Percentiles rank a stretch among this genome's conserved stretches.
Conservation (phyloP, 202 grass and related monocot species). For the Bolboschoenoplectus hybrid region DNA sequence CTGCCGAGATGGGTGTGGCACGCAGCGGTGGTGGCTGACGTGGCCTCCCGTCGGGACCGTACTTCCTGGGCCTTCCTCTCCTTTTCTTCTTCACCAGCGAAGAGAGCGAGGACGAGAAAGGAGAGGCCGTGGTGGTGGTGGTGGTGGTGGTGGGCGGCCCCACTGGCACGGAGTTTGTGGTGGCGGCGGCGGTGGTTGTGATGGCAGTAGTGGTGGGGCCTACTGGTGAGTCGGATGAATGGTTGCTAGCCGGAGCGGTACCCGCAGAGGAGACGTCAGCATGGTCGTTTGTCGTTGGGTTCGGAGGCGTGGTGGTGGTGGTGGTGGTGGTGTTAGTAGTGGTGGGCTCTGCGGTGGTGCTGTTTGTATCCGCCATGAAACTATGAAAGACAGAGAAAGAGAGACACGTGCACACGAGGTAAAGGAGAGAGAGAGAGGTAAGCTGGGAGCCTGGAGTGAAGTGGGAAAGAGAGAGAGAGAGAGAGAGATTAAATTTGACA, state of each 20-base stretch:
- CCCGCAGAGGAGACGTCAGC: conserved; percentile 22
- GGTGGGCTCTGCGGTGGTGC: conserved; percentile 30
- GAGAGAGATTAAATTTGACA: conserved; percentile 43
- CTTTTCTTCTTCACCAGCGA: conserved; percentile 47
- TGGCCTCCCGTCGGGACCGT: conserved; percentile 61
- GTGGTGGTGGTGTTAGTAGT: background rate
- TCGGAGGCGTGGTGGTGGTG: conserved; percentile 1
- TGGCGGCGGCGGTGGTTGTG: background rate
- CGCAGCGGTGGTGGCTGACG: conserved; percentile 70
- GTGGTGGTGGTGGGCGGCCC: background rate
- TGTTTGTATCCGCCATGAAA: conserved; percentile 40
- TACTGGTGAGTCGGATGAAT: conserved; percentile 5
- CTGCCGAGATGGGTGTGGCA: conserved; percentile 76
- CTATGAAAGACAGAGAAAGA: background rate
- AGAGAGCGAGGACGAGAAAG: background rate
- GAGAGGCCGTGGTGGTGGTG: conserved; percentile 4
- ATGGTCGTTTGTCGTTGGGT: conserved; percentile 19
- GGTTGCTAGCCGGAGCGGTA: background rate
- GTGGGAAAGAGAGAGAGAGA: conserved; percentile 8
- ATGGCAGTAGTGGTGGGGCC: conserved; percentile 3
- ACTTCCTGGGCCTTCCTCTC: conserved; percentile 74
- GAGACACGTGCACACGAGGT: background rate
- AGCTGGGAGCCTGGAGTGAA: conserved; percentile 3
- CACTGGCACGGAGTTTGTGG: conserved; percentile 29
- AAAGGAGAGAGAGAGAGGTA: background rate